Conservation (phyloP, 306 rosid species). For the Gastrolobium bilobum region DNA sequence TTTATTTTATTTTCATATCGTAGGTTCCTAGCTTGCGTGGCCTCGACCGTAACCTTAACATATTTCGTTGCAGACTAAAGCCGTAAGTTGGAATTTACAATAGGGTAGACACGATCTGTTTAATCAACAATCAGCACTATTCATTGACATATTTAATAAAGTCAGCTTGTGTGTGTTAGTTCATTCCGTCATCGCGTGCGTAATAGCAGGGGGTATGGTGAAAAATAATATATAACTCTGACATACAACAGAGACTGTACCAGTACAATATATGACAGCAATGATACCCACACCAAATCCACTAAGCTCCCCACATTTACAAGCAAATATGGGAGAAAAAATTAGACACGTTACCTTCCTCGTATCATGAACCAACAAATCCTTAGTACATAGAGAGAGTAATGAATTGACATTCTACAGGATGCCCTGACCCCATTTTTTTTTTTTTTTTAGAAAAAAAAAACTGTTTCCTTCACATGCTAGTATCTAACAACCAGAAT, state of each 20-base stretch:
- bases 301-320: conserved; percentile 54
- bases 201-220: too few relatives aligned
- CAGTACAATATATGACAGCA: conserved; percentile 49
- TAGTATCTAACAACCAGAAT: conserved; percentile 43
- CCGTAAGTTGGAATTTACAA: not conserved
- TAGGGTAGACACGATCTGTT: not conserved
- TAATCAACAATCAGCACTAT: not conserved
- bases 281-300: conserved; percentile 65
- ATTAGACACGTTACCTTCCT: conserved; percentile 62
- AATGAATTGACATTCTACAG: conserved; percentile 53
- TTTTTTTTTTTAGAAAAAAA: not conserved
- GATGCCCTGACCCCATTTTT: conserved; percentile 38
- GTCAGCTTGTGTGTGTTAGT: not conserved
- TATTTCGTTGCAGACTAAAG: not conserved
- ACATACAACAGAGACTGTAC: conserved; percentile 55
- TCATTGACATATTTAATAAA: not conserved
- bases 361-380: conserved; percentile 53
- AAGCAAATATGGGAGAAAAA: conserved; percentile 62
- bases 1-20: too few relatives aligned
- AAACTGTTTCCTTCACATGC: conserved; percentile 49
- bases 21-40: not conserved
- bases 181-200: not conserved
- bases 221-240: conserved; percentile 48
- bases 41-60: not conserved
- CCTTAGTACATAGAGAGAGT: conserved; percentile 63